Conservation (phyloP, 1,284 basidiomycete species). For the Pseudozyma thailandica region DNA sequence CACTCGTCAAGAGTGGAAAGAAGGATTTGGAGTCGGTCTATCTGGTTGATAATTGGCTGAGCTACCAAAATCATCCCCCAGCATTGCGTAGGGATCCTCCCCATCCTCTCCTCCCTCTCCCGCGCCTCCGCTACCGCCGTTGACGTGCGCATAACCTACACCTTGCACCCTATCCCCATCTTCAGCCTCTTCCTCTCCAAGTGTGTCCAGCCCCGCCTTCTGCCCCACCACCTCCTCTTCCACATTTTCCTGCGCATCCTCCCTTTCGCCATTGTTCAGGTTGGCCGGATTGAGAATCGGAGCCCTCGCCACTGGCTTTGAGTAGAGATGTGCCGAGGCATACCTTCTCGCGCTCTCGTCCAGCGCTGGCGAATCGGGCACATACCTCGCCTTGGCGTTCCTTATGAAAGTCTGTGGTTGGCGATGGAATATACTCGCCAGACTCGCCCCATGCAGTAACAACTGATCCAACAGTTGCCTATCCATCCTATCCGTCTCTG, state of each 20-base stretch:
- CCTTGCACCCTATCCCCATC: background rate
- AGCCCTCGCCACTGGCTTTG: conserved; percentile 34
- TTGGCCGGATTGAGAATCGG: conserved; percentile 20
- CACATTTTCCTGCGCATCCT: background rate
- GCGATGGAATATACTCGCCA: conserved; percentile 62
- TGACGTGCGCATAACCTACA: conserved; percentile 1
- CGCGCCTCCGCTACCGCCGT: too few relatives aligned
- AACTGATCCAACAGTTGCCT: conserved; percentile 66
- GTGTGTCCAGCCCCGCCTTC: background rate
- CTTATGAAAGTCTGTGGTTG: conserved; percentile 63
- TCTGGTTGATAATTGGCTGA: conserved; percentile 22
- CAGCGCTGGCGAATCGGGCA: conserved; percentile 57
- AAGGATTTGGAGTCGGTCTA: conserved; percentile 16
- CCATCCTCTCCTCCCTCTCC: conserved; percentile 9
- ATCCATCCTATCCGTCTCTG: conserved; percentile 93
- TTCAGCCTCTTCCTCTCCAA: conserved; percentile 3
- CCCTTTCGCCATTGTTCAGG: background rate
- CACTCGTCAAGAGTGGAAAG: conserved; percentile 8
- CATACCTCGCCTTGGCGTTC: conserved; percentile 54
- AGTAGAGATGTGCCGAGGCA: conserved; percentile 59
- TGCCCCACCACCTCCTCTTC: background rate
- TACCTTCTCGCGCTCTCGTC: conserved; percentile 54
- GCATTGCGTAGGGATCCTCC: conserved; percentile 49
- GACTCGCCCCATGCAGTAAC: conserved; percentile 58
- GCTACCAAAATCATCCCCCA: conserved; percentile 35